These are phyloP conservation scores for Vitis cinerea DNA, from an alignment of 164 flowering plant genomes.

Conservation along the genomic window DNA sequence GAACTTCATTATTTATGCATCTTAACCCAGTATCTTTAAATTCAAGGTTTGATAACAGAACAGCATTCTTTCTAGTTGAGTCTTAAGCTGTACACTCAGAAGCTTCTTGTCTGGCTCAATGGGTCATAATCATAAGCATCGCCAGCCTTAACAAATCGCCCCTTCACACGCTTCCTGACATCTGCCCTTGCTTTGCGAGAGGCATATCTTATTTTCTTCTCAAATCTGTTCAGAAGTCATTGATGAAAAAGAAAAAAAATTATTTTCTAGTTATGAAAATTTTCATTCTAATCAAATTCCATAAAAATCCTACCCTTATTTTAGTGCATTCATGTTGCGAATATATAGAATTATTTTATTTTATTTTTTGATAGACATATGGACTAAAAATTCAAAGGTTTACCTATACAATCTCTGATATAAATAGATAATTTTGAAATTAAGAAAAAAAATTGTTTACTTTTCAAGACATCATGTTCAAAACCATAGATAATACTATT, in stretches of 20 bases:
- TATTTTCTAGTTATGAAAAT: not conserved
- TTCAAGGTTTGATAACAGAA: not conserved
- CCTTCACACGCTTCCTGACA: slow-evolving; percentile 55
- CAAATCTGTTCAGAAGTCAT: slow-evolving; percentile 39
- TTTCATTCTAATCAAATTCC: no score
- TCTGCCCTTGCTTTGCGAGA: slow-evolving; percentile 66
- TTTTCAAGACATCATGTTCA: no score
- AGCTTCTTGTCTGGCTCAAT: slow-evolving; percentile 42
- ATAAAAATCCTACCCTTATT: no score
- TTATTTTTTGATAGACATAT: no score
- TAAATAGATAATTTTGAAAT: no score
- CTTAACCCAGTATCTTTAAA: not conserved
- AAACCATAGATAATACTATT: not conserved
- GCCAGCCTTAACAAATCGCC: slow-evolving; percentile 64
- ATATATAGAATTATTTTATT: no score
- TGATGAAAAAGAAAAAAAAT: not conserved
- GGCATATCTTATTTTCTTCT: slow-evolving; percentile 57
- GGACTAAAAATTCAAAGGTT: no score
- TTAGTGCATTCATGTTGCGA: no score
- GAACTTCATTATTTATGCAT: not conserved
- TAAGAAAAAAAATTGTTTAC: no score
- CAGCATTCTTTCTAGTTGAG: not conserved
- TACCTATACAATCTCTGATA: no score
- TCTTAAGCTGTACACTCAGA: slow-evolving; percentile 20
- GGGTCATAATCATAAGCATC: slow-evolving; percentile 62